Percentiles rank a stretch among this genome's conserved stretches.
Conservation (phyloP, 257 asterid genomes). For the Eustoma russellianum region DNA sequence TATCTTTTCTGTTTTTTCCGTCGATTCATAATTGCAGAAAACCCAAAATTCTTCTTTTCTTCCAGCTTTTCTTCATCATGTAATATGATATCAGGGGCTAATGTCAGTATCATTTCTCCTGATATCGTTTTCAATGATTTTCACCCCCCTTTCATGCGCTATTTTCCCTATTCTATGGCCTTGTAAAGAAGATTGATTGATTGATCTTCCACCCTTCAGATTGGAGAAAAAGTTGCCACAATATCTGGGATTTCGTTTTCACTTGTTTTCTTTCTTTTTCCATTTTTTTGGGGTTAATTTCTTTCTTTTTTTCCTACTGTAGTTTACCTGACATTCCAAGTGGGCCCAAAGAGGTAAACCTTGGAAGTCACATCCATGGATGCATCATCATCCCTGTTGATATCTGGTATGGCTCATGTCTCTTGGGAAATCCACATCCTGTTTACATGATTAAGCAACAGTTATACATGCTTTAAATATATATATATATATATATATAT, state of each 20-base stretch:
- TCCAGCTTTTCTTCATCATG: too few relatives aligned
- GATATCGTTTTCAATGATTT: slow-evolving; percentile 26
- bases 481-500: too few relatives aligned
- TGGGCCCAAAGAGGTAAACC: slow-evolving; percentile 28
- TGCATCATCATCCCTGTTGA: slow-evolving; percentile 58
- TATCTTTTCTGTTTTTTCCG: too few relatives aligned
- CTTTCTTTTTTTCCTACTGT: background rate
- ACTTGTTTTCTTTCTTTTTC: background rate
- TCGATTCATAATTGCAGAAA: too few relatives aligned
- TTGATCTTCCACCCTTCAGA: too few relatives aligned
- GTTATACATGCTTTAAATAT: too few relatives aligned
- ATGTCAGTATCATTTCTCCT: slow-evolving; percentile 5
- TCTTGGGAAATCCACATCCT: slow-evolving; percentile 67
- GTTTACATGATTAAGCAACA: slow-evolving; percentile 6
- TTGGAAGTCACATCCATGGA: slow-evolving; percentile 47
- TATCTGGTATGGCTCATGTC: slow-evolving; percentile 40
- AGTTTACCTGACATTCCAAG: slow-evolving; percentile 9
- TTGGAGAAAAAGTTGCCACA: slow-evolving; percentile 22
- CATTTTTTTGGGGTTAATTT: background rate
- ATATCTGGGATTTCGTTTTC: slow-evolving; percentile 41
- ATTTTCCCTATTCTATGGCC: slow-evolving; percentile 15
- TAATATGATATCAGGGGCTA: too few relatives aligned
- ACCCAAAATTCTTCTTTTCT: too few relatives aligned
- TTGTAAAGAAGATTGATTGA: background rate
- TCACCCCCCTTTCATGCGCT: slow-evolving; percentile 13